Evolutionary conservation across 2,329 filamentous ascomycete species (phyloP).

Genomic region (Ramularia endophylla): DNA sequence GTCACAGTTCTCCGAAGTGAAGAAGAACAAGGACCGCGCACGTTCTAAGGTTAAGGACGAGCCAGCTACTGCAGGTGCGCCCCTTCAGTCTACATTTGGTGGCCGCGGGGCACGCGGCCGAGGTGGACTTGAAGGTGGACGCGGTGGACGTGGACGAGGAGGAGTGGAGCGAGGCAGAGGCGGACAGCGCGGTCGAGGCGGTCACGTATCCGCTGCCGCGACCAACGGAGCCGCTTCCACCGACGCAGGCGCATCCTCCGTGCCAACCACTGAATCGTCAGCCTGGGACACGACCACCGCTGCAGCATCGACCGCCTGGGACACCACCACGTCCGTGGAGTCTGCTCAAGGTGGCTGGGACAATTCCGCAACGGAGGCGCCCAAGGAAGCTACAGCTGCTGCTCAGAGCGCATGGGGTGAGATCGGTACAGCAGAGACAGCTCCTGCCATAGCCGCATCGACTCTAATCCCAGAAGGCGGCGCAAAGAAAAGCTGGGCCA

Average conservation of each 20-base stretch:
- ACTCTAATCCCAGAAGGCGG: slow-evolving; percentile 30
- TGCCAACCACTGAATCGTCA: slow-evolving; percentile 64
- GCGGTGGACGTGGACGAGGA: slow-evolving; percentile 56
- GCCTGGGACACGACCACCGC: slow-evolving; percentile 49
- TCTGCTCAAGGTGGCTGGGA: slow-evolving; percentile 5
- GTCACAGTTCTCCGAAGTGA: slow-evolving; percentile 79
- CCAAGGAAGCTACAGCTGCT: slow-evolving; percentile 18
- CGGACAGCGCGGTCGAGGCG: slow-evolving; percentile 52
- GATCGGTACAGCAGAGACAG: slow-evolving; percentile 22
- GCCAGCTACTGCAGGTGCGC: slow-evolving; percentile 44
- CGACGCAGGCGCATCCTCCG: slow-evolving; percentile 47
- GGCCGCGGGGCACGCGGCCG: slow-evolving; percentile 35
- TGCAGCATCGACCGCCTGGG: slow-evolving; percentile 20
- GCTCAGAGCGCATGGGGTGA: slow-evolving; percentile 41
- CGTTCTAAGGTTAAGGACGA: slow-evolving; percentile 67
- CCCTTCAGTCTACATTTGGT: slow-evolving; percentile 44
- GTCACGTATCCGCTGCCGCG: slow-evolving; percentile 43
- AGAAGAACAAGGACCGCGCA: slow-evolving; percentile 67
- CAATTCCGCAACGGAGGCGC: slow-evolving; percentile 10
- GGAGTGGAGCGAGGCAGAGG: slow-evolving; percentile 49
- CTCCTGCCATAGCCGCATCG: slow-evolving; percentile 27
- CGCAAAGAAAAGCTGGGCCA: slow-evolving; percentile 49
- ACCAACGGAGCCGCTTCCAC: slow-evolving; percentile 57
- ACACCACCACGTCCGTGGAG: slow-evolving; percentile 7
- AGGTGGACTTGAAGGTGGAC: slow-evolving; percentile 47